Evolutionary conservation across 495 filamentous ascomycete genomes (phyloP), one percentile per base, ranked within the genome.

Genomic region (Collariella sp.): DNA sequence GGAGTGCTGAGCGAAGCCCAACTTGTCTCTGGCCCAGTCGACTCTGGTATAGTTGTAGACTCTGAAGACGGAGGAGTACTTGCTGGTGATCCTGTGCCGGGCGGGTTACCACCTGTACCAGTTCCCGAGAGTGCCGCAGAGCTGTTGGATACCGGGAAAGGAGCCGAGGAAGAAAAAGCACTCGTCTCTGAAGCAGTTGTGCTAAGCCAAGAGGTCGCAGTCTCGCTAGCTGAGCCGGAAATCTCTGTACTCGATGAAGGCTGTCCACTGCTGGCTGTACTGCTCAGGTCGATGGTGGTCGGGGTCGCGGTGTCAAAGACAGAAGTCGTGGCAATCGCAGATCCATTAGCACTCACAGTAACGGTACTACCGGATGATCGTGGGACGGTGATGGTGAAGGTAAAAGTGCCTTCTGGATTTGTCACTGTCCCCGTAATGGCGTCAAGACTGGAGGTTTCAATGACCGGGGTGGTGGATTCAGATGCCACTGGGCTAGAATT

Each of bases 91-190:
- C 23, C 15, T 11, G 52, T 50, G n/a, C 46, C 53, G 7, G 54
- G 9, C 15, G 40, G 4, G 24, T 50, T 50, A 18, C 26, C 19
- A 3, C 33, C 29, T 26, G 58, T 65, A 15, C 57, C 55, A 9
- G 50, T 36, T 20, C 42, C 46, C 12, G 50, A 29, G 18, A 45
- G 26, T 12, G 41, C n/a, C 34, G 10, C 18, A 2, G 58, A 54
- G 16, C 46, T 51, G 23, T 58, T 58, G 34, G 35, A 42, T 7
- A 53, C 15, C 7, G 58, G 48, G 38, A 57, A 50, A n/a, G 58
- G 43, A n/a, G 19, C 19, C 31, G 13, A 38, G 36, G 39, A 12
- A 2, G 50, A 36, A 7, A 20, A 33, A 15, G 23, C 26, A 31
- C 26, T 9, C 26, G 26, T 9, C 26, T 31, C 26, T 9, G 26